These are phyloP conservation scores for Monosporascus sp. DNA, from an alignment of 2,329 filamentous ascomycete genomes.

Conservation along the genomic window DNA sequence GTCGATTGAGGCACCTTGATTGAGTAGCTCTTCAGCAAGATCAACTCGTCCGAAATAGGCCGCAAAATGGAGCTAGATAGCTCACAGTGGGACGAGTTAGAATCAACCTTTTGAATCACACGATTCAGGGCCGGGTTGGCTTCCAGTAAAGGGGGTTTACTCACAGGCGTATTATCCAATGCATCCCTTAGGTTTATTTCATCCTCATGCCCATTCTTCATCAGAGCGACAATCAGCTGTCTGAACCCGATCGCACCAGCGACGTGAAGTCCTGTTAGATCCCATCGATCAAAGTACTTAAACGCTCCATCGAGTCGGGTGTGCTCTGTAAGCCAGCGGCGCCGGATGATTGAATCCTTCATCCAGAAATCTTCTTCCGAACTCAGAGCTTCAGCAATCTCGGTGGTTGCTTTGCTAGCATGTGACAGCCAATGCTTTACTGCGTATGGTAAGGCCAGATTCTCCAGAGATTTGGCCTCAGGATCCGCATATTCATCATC, in stretches of 20 bases:
- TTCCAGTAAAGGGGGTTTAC: constrained; percentile 3
- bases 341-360: constrained; percentile 28
- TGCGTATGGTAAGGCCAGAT: constrained; percentile 29
- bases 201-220: constrained; percentile 31
- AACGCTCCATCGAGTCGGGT: constrained; percentile 27
- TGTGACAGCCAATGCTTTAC: constrained; percentile 38
- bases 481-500: constrained; percentile 18
- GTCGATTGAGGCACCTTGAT: constrained; percentile 27
- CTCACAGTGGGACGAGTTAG: constrained; percentile 1
- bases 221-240: constrained; percentile 31
- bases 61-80: constrained; percentile 29
- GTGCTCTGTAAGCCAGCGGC: constrained; percentile 34
- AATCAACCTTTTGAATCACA: background rate
- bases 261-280: constrained; percentile 33
- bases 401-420: constrained; percentile 35
- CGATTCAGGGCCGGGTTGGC: background rate
- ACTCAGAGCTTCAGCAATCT: constrained; percentile 37
- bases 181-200: constrained; percentile 30
- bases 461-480: constrained; percentile 23
- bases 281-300: constrained; percentile 21
- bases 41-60: constrained; percentile 27
- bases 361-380: constrained; percentile 35
- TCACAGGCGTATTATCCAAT: constrained; percentile 29
- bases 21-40: constrained; percentile 33
- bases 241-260: constrained; percentile 34